Evolutionary conservation across 2,329 filamentous ascomycete genomes (phyloP).

Genomic region (Diaporthe sp.): DNA sequence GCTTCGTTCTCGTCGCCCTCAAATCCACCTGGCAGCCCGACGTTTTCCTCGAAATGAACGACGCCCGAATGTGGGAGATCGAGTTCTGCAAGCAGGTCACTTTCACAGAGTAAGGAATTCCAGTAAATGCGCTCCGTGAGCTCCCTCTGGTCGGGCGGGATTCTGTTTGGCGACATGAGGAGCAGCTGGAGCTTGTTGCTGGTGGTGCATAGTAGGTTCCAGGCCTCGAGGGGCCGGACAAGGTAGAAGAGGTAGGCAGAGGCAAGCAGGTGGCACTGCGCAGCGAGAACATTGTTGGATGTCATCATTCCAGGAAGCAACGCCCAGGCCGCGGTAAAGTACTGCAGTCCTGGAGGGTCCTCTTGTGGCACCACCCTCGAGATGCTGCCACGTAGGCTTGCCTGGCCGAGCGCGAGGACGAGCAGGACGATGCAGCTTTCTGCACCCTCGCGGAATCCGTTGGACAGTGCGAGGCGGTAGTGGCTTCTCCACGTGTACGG

Average conservation of each 20-base stretch:
- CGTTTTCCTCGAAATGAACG: slow-evolving; percentile 84
- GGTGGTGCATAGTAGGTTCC: slow-evolving; percentile 83
- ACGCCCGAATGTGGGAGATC: slow-evolving; percentile 88
- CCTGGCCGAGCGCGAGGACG: slow-evolving; percentile 82
- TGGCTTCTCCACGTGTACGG: slow-evolving; percentile 84
- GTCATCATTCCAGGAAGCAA: slow-evolving; percentile 85
- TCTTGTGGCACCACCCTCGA: slow-evolving; percentile 77
- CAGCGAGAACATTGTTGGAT: slow-evolving; percentile 81
- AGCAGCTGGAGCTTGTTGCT: slow-evolving; percentile 86
- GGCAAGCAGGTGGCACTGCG: slow-evolving; percentile 85
- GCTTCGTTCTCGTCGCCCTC: slow-evolving; percentile 76
- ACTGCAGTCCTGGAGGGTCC: slow-evolving; percentile 81
- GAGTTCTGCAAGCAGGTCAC: slow-evolving; percentile 82
- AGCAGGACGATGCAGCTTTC: slow-evolving; percentile 87
- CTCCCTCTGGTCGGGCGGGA: slow-evolving; percentile 79
- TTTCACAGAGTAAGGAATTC: slow-evolving; percentile 86
- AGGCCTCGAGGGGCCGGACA: slow-evolving; percentile 85
- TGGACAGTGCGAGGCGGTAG: slow-evolving; percentile 81
- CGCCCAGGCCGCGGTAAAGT: slow-evolving; percentile 85
- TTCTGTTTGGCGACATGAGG: slow-evolving; percentile 79
- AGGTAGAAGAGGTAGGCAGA: slow-evolving; percentile 88
- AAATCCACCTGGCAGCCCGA: slow-evolving; percentile 83
- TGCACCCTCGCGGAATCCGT: slow-evolving; percentile 82
- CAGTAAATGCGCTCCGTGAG: slow-evolving; percentile 85
- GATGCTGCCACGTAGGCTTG: slow-evolving; percentile 82